phyloP scores from a whole-genome alignment of 768 basidiomycete species.

The Plicaturopsis crispa region DNA sequence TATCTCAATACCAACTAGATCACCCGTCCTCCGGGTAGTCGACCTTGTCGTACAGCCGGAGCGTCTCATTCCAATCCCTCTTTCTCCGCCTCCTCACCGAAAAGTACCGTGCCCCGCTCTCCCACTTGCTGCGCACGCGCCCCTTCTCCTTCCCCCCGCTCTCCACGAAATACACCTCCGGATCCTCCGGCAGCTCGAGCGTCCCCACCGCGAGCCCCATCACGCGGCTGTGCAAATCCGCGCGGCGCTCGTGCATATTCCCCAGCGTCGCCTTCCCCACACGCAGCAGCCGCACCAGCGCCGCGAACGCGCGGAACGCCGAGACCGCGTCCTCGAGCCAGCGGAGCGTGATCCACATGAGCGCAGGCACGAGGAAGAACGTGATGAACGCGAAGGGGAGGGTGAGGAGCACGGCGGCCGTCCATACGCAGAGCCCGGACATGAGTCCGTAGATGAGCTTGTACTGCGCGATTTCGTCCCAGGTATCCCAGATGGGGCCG shows the following conservation, averaged over 20 bases:
- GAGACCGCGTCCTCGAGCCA: constrained; percentile 85
- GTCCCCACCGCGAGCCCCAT: constrained; percentile 52
- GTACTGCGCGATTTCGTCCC: constrained; percentile 87
- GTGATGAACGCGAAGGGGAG: constrained; percentile 56
- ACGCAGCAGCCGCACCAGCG: constrained; percentile 53
- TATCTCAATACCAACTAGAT: too few species aligned
- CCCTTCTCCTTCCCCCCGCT: constrained; percentile 66
- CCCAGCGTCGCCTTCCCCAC: constrained; percentile 54
- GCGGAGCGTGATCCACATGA: constrained; percentile 88
- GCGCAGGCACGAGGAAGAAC: constrained; percentile 49
- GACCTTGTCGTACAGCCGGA: constrained; percentile 73
- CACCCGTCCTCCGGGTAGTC: constrained; percentile 78
- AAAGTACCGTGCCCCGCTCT: constrained; percentile 68
- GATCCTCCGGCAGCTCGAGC: constrained; percentile 59
- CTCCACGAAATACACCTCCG: constrained; percentile 56
- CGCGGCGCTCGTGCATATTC: constrained; percentile 43
- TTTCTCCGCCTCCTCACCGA: constrained; percentile 73
- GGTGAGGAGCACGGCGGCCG: constrained; percentile 43
- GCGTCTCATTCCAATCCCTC: constrained; percentile 85
- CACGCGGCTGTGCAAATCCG: constrained; percentile 54
- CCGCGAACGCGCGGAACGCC: constrained; percentile 65
- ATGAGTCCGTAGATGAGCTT: constrained; percentile 79
- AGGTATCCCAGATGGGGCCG: constrained; percentile 79
- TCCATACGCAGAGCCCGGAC: constrained; percentile 67
- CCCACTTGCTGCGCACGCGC: constrained; percentile 53